Evolutionary conservation across 495 filamentous ascomycete species (phyloP).

Genomic region (Neurospora africana): DNA sequence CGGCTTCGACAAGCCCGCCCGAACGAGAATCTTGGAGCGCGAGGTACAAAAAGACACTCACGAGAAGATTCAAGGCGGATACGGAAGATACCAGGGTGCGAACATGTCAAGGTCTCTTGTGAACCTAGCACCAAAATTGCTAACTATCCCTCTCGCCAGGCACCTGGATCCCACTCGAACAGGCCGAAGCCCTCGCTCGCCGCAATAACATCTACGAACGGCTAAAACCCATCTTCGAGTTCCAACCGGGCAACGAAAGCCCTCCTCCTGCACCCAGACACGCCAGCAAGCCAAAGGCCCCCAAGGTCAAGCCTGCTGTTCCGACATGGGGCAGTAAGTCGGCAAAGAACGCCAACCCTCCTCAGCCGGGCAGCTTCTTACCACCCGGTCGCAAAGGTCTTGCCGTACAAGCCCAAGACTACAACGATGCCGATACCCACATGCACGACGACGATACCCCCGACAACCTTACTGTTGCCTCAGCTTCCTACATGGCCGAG

Average conservation of each 20-base stretch:
- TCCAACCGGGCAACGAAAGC: conserved; percentile 68
- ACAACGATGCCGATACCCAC: conserved; percentile 40
- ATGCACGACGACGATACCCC: conserved; percentile 72
- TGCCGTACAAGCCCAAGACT: conserved; percentile 28
- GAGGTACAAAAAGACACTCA: conserved; percentile 94
- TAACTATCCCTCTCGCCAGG: conserved; percentile 40
- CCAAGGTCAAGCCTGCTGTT: conserved; percentile 46
- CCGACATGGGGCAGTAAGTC: conserved; percentile 42
- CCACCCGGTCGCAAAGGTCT: conserved; percentile 17
- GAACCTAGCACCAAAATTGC: background rate
- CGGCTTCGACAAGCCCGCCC: conserved; percentile 67
- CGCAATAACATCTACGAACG: conserved; percentile 78
- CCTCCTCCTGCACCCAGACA: conserved; percentile 93
- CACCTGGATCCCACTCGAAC: conserved; percentile 88
- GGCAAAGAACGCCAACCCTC: conserved; percentile 7
- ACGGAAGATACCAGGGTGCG: conserved; percentile 94
- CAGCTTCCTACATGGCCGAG: conserved; percentile 72
- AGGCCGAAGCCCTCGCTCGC: conserved; percentile 68
- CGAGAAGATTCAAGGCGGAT: conserved; percentile 96
- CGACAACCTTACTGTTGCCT: conserved; percentile 68
- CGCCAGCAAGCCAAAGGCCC: conserved; percentile 61
- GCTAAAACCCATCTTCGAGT: conserved; percentile 81
- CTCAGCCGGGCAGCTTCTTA: conserved; percentile 15
- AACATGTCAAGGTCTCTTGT: background rate
- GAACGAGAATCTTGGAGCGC: conserved; percentile 88